Percentiles rank a stretch among this genome's conserved stretches.
Conservation (phyloP, 2,329 filamentous ascomycete species). For the Colletotrichum musicola region DNA sequence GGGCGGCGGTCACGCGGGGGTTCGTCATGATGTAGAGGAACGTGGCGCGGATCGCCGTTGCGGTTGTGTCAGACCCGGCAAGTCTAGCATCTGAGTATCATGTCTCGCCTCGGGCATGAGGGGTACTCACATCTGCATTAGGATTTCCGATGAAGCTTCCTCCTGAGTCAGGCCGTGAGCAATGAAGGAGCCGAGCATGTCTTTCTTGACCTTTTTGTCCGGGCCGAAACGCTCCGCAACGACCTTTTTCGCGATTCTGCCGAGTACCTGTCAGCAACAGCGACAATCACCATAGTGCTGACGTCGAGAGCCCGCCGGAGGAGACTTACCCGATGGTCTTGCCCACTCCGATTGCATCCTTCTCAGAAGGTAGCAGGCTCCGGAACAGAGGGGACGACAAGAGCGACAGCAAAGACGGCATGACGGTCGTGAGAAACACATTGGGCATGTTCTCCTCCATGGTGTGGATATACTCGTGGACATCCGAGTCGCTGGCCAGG, state of each 20-base stretch:
- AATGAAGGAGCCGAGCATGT: slow-evolving; percentile 65
- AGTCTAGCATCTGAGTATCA: slow-evolving; percentile 48
- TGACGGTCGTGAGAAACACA: slow-evolving; percentile 57
- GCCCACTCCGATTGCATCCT: slow-evolving; percentile 53
- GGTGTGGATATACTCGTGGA: slow-evolving; percentile 60
- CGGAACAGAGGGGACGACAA: slow-evolving; percentile 56
- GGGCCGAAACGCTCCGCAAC: slow-evolving; percentile 60
- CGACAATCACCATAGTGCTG: slow-evolving; percentile 40
- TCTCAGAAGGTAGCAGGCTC: slow-evolving; percentile 54
- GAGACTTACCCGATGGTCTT: slow-evolving; percentile 59
- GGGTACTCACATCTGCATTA: slow-evolving; percentile 56
- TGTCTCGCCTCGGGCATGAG: slow-evolving; percentile 51
- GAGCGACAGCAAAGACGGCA: slow-evolving; percentile 56
- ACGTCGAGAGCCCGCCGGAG: slow-evolving; percentile 23
- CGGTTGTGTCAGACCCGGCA: slow-evolving; percentile 70
- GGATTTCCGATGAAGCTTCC: slow-evolving; percentile 59
- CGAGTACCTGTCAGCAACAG: neutral
- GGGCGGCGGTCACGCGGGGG: slow-evolving; percentile 58
- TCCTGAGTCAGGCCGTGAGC: slow-evolving; percentile 52
- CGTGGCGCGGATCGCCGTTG: slow-evolving; percentile 66
- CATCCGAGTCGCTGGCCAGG: slow-evolving; percentile 58
- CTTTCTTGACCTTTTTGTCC: slow-evolving; percentile 56
- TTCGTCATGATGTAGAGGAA: slow-evolving; percentile 66
- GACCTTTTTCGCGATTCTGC: slow-evolving; percentile 57
- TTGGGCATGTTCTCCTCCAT: slow-evolving; percentile 57